Percentiles rank a stretch among this genome's conserved stretches.
Conservation (phyloP, 2,329 filamentous ascomycete species). For the Chrysoporthe puriensis region DNA sequence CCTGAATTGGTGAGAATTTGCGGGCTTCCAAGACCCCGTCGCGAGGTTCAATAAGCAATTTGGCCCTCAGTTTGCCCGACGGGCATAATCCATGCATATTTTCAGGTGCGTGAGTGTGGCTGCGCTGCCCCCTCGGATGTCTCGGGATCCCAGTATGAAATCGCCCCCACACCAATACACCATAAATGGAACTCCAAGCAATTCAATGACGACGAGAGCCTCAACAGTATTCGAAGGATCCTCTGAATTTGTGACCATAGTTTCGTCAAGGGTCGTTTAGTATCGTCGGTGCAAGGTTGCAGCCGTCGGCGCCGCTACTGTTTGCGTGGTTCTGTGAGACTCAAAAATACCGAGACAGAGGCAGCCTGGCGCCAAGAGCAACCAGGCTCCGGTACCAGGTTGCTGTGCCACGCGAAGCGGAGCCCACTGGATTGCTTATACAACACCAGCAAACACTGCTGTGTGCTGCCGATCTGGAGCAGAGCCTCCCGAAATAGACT, state of each 20-base stretch:
- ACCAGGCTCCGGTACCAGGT: background rate
- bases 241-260: background rate
- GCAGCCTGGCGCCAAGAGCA: background rate
- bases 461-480: background rate
- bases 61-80: no score
- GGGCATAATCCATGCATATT: no score
- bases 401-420: conserved; percentile 2
- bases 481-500: background rate
- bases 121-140: background rate
- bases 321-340: background rate
- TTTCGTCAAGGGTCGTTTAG: background rate
- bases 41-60: background rate
- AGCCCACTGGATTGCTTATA: background rate
- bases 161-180: background rate
- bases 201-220: background rate
- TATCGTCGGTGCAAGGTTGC: background rate
- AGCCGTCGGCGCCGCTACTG: background rate
- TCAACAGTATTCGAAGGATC: background rate
- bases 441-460: background rate
- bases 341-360: background rate
- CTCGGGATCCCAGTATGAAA: no score
- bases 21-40: background rate
- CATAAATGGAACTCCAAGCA: background rate
- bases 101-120: background rate
- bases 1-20: no score